These are phyloP conservation scores for Boletus tylopilopsis DNA, from an alignment of 768 basidiomycete species.

Conservation along the genomic window DNA sequence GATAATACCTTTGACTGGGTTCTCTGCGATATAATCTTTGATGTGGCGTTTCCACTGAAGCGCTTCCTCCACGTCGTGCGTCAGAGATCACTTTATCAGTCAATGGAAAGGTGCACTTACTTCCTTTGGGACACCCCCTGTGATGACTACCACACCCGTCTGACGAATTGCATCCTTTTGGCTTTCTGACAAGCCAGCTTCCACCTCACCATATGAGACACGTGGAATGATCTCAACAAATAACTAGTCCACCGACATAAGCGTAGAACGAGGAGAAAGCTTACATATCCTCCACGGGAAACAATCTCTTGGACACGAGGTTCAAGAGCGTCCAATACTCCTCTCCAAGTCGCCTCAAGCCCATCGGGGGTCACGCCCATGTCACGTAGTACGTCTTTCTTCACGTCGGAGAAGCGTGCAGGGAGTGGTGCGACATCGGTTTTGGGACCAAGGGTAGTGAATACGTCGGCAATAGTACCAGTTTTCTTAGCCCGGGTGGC, in stretches of 20 bases:
- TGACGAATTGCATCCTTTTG: constrained; percentile 44
- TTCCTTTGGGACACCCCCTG: constrained; percentile 52
- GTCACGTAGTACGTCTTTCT: constrained; percentile 50
- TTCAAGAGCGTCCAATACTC: constrained; percentile 50
- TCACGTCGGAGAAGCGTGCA: constrained; percentile 54
- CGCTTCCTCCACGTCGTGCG: constrained; percentile 43
- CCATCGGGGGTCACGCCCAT: constrained; percentile 10
- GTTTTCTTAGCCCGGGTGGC: constrained; percentile 19
- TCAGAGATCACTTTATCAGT: not conserved
- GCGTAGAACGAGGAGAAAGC: constrained; percentile 3
- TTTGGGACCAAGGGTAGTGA: constrained; percentile 41
- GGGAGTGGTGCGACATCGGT: constrained; percentile 43
- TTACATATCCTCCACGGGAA: constrained; percentile 43
- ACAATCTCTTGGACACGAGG: constrained; percentile 45
- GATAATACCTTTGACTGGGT: constrained; percentile 47
- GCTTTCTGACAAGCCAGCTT: constrained; percentile 43
- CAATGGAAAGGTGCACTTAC: constrained; percentile 30
- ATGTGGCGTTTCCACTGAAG: constrained; percentile 55
- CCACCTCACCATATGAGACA: constrained; percentile 42
- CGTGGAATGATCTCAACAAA: constrained; percentile 47
- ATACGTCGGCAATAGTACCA: constrained; percentile 46
- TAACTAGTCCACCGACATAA: not conserved
- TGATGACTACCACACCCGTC: constrained; percentile 54
- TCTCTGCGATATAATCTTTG: constrained; percentile 49
- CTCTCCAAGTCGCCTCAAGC: constrained; percentile 50